Evolutionary conservation across 208 protist genomes (phyloP).

Genomic region (Acanthamoeba polyphaga): DNA sequence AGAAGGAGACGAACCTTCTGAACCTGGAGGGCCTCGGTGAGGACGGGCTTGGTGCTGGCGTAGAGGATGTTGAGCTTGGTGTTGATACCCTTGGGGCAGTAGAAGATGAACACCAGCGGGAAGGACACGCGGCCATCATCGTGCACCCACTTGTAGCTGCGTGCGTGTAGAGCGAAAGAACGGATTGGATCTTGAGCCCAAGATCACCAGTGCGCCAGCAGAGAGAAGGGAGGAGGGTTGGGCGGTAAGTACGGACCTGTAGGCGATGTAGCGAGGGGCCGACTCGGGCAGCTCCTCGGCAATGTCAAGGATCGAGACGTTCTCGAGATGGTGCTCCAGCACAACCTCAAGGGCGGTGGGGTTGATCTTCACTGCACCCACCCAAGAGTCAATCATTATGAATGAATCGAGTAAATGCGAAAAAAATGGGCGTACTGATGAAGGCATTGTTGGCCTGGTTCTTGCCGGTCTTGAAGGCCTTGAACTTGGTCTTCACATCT

Average conservation of each 20-base stretch:
- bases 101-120: constrained; percentile 72
- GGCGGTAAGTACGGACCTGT: constrained; percentile 11
- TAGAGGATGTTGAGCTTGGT: constrained; percentile 75
- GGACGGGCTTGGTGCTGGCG: constrained; percentile 61
- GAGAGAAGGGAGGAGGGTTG: neutral
- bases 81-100: constrained; percentile 62
- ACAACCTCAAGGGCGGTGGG: constrained; percentile 21
- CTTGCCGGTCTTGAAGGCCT: constrained; percentile 66
- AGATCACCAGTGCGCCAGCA: neutral
- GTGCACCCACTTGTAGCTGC: constrained; percentile 71
- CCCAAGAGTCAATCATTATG: neutral
- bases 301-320: constrained; percentile 4
- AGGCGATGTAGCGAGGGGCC: constrained; percentile 69
- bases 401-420: neutral
- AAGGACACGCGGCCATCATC: constrained; percentile 42
- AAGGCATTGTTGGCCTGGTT: constrained; percentile 68
- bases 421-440: constrained; percentile 9
- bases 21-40: constrained; percentile 52
- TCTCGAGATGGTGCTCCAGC: neutral
- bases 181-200: too few relatives aligned
- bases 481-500: constrained; percentile 55
- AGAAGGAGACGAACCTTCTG: constrained; percentile 10
- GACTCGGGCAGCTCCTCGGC: constrained; percentile 41
- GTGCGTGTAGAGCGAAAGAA: neutral
- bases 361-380: constrained; percentile 64